These are phyloP conservation scores for Oxyria digyna DNA, from an alignment of 148 eudicot genomes.

Conservation along the genomic window DNA sequence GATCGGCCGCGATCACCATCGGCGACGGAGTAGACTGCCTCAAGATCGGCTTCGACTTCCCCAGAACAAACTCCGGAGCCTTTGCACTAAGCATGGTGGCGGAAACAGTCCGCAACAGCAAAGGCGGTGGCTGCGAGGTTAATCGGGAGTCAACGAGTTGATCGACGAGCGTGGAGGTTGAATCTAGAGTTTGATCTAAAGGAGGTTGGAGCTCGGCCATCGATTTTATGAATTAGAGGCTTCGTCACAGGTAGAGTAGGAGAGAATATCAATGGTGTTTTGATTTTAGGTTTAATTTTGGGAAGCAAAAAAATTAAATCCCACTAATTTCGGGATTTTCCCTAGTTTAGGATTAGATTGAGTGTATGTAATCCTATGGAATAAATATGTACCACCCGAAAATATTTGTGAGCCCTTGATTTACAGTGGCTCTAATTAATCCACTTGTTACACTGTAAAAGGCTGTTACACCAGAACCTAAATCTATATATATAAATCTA, in stretches of 20 bases:
- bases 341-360: too few relatives aligned
- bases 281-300: too few relatives aligned
- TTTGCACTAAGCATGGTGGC: conserved; percentile 48
- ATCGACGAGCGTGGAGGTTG: conserved; percentile 16
- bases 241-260: background rate
- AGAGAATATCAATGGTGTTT: background rate
- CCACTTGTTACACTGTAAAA: too few relatives aligned
- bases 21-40: conserved; percentile 14
- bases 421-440: too few relatives aligned
- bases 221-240: background rate
- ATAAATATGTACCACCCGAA: too few relatives aligned
- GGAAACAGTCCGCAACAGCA: conserved; percentile 32
- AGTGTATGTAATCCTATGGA: too few relatives aligned
- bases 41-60: conserved; percentile 14
- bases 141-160: conserved; percentile 12
- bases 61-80: conserved; percentile 64
- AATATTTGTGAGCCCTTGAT: too few relatives aligned
- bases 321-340: too few relatives aligned
- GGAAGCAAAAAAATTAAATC: too few relatives aligned
- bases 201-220: conserved; percentile 25
- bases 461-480: too few relatives aligned
- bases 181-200: conserved; percentile 28
- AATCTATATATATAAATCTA: too few relatives aligned
- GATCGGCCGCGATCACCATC: conserved; percentile 20
- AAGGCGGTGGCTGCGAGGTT: background rate